phyloP scores from a whole-genome alignment of 169 alveolate species.

The Hepatocystis sp. region DNA sequence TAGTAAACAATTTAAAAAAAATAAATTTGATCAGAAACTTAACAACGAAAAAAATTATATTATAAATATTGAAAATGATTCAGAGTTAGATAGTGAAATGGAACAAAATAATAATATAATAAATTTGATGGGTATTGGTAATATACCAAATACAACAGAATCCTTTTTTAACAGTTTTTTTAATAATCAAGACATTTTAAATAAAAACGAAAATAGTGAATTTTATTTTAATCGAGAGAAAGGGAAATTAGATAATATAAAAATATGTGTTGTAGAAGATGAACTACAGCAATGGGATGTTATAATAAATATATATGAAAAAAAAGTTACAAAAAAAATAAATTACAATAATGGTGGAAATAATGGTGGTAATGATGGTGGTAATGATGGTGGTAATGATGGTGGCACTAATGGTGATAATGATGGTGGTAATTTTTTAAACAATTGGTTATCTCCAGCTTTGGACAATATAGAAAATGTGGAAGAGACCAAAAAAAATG shows the following conservation, averaged over 20 bases:
- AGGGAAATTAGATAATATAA: constrained; percentile 82
- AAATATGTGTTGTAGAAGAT: constrained; percentile 82
- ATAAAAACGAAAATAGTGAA: constrained; percentile 77
- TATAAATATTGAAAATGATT: background rate
- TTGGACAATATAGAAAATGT: constrained; percentile 6
- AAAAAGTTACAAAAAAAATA: constrained; percentile 4
- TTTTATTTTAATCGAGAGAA: constrained; percentile 60
- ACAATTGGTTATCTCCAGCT: background rate
- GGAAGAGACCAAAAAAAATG: background rate
- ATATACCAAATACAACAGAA: too few species aligned
- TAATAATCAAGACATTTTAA: constrained; percentile 78
- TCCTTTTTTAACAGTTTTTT: constrained; percentile 35
- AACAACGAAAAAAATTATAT: constrained; percentile 2
- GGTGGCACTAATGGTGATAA: background rate
- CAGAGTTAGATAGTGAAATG: constrained; percentile 1
- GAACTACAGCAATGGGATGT: constrained; percentile 90
- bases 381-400: background rate
- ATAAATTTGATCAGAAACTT: too few species aligned
- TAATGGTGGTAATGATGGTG: background rate
- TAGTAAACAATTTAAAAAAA: too few species aligned
- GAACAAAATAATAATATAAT: constrained; percentile 25
- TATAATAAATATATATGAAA: constrained; percentile 82
- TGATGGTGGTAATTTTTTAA: background rate
- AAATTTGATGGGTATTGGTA: constrained; percentile 34
- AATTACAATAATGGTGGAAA: background rate